These are phyloP conservation scores for Ustilago lituana DNA, from an alignment of 1,284 basidiomycete species.

Conservation along the genomic window DNA sequence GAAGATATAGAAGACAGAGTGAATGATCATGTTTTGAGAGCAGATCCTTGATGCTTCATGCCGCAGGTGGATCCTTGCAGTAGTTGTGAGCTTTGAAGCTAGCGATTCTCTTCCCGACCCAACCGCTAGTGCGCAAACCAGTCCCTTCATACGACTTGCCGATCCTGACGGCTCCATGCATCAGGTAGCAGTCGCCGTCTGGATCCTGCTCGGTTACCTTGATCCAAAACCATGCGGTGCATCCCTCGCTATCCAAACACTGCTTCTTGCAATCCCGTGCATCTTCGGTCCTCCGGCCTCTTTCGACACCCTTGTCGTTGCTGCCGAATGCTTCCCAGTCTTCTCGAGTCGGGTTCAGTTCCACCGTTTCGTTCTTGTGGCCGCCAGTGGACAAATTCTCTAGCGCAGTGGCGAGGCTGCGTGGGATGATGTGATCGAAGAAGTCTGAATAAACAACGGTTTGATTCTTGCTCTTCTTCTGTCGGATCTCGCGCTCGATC, in stretches of 20 bases:
- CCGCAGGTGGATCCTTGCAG: constrained; percentile 21
- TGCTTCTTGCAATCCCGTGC: constrained; percentile 6
- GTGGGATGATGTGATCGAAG: constrained; percentile 18
- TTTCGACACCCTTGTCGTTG: constrained; percentile 5
- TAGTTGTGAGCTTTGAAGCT: constrained; percentile 17
- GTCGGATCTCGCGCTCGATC: constrained; percentile 14
- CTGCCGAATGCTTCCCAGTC: constrained; percentile 30
- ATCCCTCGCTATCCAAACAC: constrained; percentile 13
- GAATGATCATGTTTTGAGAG: too few species aligned
- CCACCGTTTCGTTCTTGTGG: background rate
- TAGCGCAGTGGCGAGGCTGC: constrained; percentile 4
- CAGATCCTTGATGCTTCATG: background rate
- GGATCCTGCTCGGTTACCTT: constrained; percentile 8
- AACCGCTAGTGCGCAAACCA: constrained; percentile 27
- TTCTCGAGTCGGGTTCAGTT: constrained; percentile 12
- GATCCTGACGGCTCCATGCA: constrained; percentile 19
- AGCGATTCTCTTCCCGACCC: constrained; percentile 14
- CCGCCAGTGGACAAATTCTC: background rate
- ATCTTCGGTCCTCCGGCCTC: background rate
- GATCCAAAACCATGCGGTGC: constrained; percentile 38
- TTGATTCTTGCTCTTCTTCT: background rate
- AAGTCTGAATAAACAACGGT: constrained; percentile 26
- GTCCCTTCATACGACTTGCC: constrained; percentile 23
- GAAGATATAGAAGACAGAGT: too few species aligned
- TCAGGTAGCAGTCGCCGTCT: constrained; percentile 23